Evolutionary conservation across 495 filamentous ascomycete species (phyloP), one percentile per base, ranked within the genome.

Genomic region (Staphylotrichum tortipilum): DNA sequence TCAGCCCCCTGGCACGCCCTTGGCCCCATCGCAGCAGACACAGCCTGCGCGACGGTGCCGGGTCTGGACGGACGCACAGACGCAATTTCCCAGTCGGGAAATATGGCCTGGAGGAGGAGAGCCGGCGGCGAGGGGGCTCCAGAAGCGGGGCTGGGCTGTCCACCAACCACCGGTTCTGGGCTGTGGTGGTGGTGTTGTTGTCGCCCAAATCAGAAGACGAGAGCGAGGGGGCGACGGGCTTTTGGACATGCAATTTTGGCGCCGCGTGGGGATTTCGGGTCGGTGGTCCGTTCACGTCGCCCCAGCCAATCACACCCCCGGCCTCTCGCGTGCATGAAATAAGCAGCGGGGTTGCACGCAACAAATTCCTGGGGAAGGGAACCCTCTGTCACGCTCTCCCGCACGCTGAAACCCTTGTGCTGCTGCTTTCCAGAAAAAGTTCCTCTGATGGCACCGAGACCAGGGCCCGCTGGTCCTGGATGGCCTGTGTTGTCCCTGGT

Each of bases 391-490:
- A 26, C 44, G 12, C n/a, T 7, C 28, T 39, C 14, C 31, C 14
- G 36, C 39, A 42, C 5, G 23, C 39, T 9, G 26, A 10, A 5
- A 28, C 10, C 6, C 26, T 10, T 28, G 26, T 10, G 6, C 26
- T 37, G 28, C 7, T 26, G 18, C n/a, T 34, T 53, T 53, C 43
- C 50, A 53, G 44, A 53, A 53, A 47, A 47, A 24, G 50, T 34
- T 37, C 34, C 24, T 53, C 22, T 10, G 36, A 53, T 53, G 43
- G n/a, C 26, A 52, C 50, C 8, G 19, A 14, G 24, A 17, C 45
- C 34, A 7, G 33, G 31, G 21, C 26, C 26, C 4, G 26, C n/a
- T 19, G 15, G 26, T 10, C 10, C 34, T 19, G 36, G 18, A 5
- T 2, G 26, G 10, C 26, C 26, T 10, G 6, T 28, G 26, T 7